Evolutionary conservation across 2,329 filamentous ascomycete species (phyloP).

Genomic region (Phyllachora maydis): DNA sequence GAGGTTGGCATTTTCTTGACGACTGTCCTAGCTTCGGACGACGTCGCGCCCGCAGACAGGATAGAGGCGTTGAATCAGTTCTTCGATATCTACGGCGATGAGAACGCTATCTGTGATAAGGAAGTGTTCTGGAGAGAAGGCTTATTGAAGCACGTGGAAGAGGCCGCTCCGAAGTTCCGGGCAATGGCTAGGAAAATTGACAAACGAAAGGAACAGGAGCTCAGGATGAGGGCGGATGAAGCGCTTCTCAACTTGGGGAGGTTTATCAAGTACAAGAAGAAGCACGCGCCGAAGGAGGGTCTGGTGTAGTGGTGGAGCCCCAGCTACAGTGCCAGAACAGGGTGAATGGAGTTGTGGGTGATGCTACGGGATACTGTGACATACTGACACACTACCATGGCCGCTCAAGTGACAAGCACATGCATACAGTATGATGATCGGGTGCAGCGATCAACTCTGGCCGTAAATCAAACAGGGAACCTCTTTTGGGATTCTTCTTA

Average conservation of each 20-base stretch:
- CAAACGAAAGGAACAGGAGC: conserved; percentile 34
- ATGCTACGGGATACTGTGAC: too few species aligned
- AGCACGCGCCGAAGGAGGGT: conserved; percentile 23
- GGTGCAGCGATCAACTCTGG: too few species aligned
- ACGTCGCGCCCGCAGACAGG: conserved; percentile 31
- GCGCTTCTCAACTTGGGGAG: conserved; percentile 35
- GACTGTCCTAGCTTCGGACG: conserved; percentile 29
- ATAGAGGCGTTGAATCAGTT: conserved; percentile 46
- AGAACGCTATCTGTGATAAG: conserved; percentile 34
- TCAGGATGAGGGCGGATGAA: conserved; percentile 39
- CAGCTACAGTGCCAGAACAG: too few species aligned
- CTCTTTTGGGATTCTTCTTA: too few species aligned
- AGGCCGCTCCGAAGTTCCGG: conserved; percentile 28
- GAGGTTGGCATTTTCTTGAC: conserved; percentile 44
- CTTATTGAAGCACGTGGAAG: conserved; percentile 37
- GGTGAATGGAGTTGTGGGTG: too few species aligned
- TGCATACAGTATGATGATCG: too few species aligned
- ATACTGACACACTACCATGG: too few species aligned
- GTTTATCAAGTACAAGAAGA: conserved; percentile 46
- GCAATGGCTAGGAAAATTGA: conserved; percentile 38
- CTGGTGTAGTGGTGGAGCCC: too few species aligned
- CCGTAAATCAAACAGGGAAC: too few species aligned
- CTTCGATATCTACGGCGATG: conserved; percentile 47
- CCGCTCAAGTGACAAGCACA: too few species aligned
- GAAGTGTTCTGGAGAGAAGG: conserved; percentile 43